Base-by-base conservation (phyloP, 1,284 basidiomycete species). In the Pseudozyma sp. region DNA sequence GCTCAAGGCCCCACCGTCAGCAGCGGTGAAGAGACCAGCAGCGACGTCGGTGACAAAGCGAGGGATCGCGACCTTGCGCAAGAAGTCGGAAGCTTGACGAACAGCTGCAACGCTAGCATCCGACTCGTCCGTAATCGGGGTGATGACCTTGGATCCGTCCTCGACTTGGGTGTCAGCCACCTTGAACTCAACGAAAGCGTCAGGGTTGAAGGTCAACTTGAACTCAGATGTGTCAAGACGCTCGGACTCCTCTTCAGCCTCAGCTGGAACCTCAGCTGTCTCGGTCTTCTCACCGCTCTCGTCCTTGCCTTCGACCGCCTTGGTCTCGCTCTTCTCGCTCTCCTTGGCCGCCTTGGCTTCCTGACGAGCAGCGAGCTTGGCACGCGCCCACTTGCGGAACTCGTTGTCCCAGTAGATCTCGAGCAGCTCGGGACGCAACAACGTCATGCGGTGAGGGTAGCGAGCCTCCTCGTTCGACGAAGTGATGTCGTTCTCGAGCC, bases 401-500 rank as follows among this genome's bases (percentile, higher is more conserved):
- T 88, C 86, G 67, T 78, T 83, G 71, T 88, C 87, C 86, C 87
- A 88, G 85, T 87, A 89, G 45, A 86, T 82, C 76, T 89, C 87
- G 54, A 89, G 79, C 39, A 89, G 82, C 82, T 89, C 88, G n/a
- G 87, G 87, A 55, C 89, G 87, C n/a, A 89, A 86, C 44, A 89
- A 84, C n/a, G 86, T 83, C 67, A 89, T 85, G 59, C 87, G 76
- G 78, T 89, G 89, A 35, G 88, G 89, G 82, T 89, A 89, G 52
- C 71, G 59, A 38, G 63, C 51, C 11, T 59, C 48, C 3, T 59
- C 51, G 48, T 38, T 49, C 16, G 51, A 40, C 8, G 59, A 16
- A 2, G 83, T 72, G 38, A 86, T 73, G 70, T 89, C 86, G 75
- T 87, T 86, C 80, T 89, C 88, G 53, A 88, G 85, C 86, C 87